Evolutionary conservation across 129 eudicot species (phyloP), one percentile per base, ranked within the genome.

Genomic region (Smallanthus sonchifolius): DNA sequence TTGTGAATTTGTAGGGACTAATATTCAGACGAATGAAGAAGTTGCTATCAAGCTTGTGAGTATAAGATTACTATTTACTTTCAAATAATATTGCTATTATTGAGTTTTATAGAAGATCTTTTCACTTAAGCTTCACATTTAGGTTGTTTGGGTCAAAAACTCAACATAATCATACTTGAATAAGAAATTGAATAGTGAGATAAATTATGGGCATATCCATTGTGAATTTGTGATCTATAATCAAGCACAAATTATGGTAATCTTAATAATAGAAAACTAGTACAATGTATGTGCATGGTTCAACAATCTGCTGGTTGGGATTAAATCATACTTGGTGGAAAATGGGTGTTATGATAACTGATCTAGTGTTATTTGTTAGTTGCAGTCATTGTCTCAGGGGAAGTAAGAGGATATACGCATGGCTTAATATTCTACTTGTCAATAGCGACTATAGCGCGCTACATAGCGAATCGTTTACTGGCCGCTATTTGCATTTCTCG

Each of bases 11-110:
- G 55, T 4, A 94, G 99, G 99, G 69, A 91, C 97, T 51, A 94
- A 94, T 87, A 81, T 91, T 68, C 99, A 94, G 80, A 88, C 99
- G 36, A 94, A 90, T 70, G 97, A 94, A 84, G 97, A 94, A 81
- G 90, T 94, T 76, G 99, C 99, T 44, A 94, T 94, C 32, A 94
- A 94, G 91, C 96, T 94, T 45, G 99, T 94, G 77, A 88, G 97
- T 86, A 24, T 20, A 56, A 36, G 56, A 45, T 67, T 67, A 54
- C 37, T 15, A 10, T 17, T 60, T 70, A n/a, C 10, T 74, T 74
- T 57, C 15, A 3, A 17, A 17, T 69, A 30, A 4, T 28, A 38
- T 6, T 67, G 11, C 5, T 69, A 28, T 32, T 63, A 17, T 64
- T 13, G 49, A 72, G 34, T 39, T 63, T 40, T 67, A 14, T 15